Percentiles rank a stretch among this genome's conserved stretches.
Evolutionary conservation across 2,329 filamentous ascomycete species (phyloP).

Genomic region (Acrodontium crateriforme): DNA sequence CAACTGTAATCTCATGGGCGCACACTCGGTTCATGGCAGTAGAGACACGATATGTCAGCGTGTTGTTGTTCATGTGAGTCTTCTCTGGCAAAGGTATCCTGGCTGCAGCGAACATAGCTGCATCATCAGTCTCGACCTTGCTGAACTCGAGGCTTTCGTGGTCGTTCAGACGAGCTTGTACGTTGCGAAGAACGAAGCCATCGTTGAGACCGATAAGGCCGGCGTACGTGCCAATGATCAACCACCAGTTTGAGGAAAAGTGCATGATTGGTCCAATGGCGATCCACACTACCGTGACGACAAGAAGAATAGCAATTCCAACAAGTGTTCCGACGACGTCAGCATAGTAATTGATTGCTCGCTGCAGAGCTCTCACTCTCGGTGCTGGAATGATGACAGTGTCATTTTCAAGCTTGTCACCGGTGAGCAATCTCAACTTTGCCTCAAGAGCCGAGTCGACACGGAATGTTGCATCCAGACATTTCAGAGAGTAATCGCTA

Average conservation of each 20-base stretch:
- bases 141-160: slow-evolving; percentile 10
- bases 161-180: slow-evolving; percentile 22
- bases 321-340: slow-evolving; percentile 30
- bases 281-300: slow-evolving; percentile 27
- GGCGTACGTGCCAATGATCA: slow-evolving; percentile 36
- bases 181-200: slow-evolving; percentile 33
- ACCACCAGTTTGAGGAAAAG: slow-evolving; percentile 34
- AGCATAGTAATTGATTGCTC: slow-evolving; percentile 29
- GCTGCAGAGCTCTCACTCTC: slow-evolving; percentile 22
- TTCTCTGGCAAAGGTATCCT: not conserved
- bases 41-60: slow-evolving; percentile 8
- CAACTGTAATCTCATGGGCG: slow-evolving; percentile 19
- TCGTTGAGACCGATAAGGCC: slow-evolving; percentile 33
- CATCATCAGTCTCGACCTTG: slow-evolving; percentile 6
- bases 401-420: slow-evolving; percentile 1
- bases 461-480: slow-evolving; percentile 22
- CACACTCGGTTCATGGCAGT: slow-evolving; percentile 12
- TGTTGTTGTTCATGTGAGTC: not conserved
- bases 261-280: slow-evolving; percentile 26
- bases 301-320: slow-evolving; percentile 26
- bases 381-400: slow-evolving; percentile 15
- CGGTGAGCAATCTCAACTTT: slow-evolving; percentile 1
- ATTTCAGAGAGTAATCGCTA: slow-evolving; percentile 19
- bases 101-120: not conserved
- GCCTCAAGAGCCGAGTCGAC: slow-evolving; percentile 15